Percentiles rank a stretch among this genome's conserved stretches.
phyloP scores from a whole-genome alignment of 352 stramenopile genomes.

The Globisporangium irregulare region DNA sequence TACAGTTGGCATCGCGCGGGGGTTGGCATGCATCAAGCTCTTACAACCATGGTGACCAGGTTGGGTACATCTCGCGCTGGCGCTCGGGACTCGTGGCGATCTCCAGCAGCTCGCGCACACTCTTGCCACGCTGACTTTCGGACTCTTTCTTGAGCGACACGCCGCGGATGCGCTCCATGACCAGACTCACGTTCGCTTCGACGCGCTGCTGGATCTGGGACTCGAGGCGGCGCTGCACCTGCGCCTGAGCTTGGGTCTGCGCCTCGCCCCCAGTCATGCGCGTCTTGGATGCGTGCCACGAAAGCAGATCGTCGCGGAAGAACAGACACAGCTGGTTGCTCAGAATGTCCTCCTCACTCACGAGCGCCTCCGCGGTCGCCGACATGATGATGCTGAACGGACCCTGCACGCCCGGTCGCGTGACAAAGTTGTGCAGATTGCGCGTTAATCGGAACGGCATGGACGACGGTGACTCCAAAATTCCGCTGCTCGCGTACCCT shows the following conservation, averaged over 20 bases:
- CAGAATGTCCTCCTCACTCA: conserved; percentile 81
- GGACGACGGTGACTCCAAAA: conserved; percentile 71
- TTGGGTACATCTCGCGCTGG: conserved; percentile 85
- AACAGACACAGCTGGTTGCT: conserved; percentile 87
- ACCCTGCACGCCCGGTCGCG: conserved; percentile 74
- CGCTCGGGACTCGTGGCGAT: conserved; percentile 79
- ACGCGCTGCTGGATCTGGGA: conserved; percentile 82
- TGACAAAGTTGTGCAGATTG: conserved; percentile 89
- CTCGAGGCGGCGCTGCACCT: conserved; percentile 61
- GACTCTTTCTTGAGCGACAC: conserved; percentile 77
- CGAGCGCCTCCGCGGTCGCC: conserved; percentile 74
- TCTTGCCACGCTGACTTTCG: conserved; percentile 64
- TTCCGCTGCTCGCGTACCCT: conserved; percentile 77
- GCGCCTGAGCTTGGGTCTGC: conserved; percentile 23
- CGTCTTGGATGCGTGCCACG: conserved; percentile 88
- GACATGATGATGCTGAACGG: conserved; percentile 85
- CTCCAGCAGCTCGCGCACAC: conserved; percentile 74
- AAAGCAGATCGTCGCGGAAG: conserved; percentile 86
- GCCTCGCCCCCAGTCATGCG: conserved; percentile 31
- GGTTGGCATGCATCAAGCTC: not conserved
- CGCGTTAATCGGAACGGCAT: conserved; percentile 90
- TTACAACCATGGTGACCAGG: conserved; percentile 87
- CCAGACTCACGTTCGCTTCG: conserved; percentile 81
- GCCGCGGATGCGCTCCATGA: conserved; percentile 76
- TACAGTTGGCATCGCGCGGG: not conserved